Conservation (phyloP, 2,329 filamentous ascomycete genomes). For the Penicillium sp. region DNA sequence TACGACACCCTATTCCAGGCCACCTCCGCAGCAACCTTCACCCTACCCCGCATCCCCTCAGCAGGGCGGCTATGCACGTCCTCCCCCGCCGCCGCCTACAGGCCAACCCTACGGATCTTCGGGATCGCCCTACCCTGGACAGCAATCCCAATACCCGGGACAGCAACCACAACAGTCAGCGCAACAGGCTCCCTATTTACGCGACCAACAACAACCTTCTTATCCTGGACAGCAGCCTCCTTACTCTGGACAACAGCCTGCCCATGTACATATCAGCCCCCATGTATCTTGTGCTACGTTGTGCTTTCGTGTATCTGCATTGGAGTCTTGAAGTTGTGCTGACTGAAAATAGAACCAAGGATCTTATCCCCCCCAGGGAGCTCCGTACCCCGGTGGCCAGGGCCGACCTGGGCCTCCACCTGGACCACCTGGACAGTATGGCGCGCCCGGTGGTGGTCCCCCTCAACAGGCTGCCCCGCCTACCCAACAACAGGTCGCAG, state of each 20-base stretch:
- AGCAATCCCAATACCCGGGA: constrained; percentile 16
- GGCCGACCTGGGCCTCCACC: constrained; percentile 26
- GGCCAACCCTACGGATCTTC: constrained; percentile 35
- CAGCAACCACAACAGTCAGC: constrained; percentile 8
- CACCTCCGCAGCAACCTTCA: constrained; percentile 28
- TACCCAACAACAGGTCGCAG: constrained; percentile 51
- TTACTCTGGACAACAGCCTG: constrained; percentile 22
- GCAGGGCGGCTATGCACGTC: constrained; percentile 42
- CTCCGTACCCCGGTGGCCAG: constrained; percentile 31
- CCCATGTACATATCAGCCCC: constrained; percentile 29
- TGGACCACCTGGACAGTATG: constrained; percentile 31
- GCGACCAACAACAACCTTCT: constrained; percentile 6
- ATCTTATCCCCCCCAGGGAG: constrained; percentile 31
- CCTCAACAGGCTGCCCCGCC: constrained; percentile 37
- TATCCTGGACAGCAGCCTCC: constrained; percentile 21
- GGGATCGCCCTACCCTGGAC: constrained; percentile 26
- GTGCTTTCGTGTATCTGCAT: constrained; percentile 1
- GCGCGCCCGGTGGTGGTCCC: constrained; percentile 26
- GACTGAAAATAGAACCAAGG: constrained; percentile 14
- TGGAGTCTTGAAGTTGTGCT: constrained; percentile 5
- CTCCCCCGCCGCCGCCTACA: constrained; percentile 43
- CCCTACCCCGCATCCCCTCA: constrained; percentile 28
- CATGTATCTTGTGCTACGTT: constrained; percentile 3
- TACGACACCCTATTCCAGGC: constrained; percentile 36
- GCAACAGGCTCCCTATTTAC: constrained; percentile 7